Percentiles rank a stretch among this genome's conserved stretches.
Conservation (phyloP, 768 basidiomycete genomes). For the Suillus brevipes region DNA sequence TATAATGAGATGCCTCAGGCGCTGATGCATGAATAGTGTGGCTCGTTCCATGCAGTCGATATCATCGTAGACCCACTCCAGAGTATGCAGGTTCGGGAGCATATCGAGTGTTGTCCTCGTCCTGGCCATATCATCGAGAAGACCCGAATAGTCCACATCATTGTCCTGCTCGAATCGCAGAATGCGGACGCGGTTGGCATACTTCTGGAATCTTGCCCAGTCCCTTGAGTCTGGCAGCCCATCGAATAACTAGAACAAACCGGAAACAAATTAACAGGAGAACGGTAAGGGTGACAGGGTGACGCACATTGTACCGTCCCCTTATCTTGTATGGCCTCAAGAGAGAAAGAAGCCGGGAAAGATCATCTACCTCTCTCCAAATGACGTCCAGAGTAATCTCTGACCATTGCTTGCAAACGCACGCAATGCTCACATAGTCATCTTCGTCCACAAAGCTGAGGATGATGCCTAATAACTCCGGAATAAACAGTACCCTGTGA, state of each 20-base stretch:
- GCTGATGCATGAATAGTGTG: constrained; percentile 59
- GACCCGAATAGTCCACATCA: constrained; percentile 15
- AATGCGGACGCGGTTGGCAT: constrained; percentile 49
- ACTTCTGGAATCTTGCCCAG: constrained; percentile 58
- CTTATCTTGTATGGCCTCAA: constrained; percentile 44
- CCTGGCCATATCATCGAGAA: constrained; percentile 54
- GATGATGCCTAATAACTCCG: constrained; percentile 60
- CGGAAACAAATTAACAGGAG: background rate
- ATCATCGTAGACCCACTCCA: constrained; percentile 46
- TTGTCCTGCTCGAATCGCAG: constrained; percentile 25
- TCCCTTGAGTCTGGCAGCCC: constrained; percentile 44
- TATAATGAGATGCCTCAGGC: constrained; percentile 42
- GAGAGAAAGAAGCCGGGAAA: constrained; percentile 46
- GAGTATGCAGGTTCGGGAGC: constrained; percentile 52
- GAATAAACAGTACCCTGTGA: constrained; percentile 46
- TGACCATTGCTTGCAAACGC: constrained; percentile 61
- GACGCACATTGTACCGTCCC: constrained; percentile 29
- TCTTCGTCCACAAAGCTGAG: constrained; percentile 46
- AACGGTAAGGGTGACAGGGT: background rate
- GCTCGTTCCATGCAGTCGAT: constrained; percentile 34
- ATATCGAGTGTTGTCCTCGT: constrained; percentile 54
- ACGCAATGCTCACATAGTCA: constrained; percentile 46
- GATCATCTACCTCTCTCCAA: constrained; percentile 54
- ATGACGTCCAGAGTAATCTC: constrained; percentile 55
- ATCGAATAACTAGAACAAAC: constrained; percentile 38